Evolutionary conservation across 352 stramenopile genomes (phyloP).

Genomic region (Pythium biforme): DNA sequence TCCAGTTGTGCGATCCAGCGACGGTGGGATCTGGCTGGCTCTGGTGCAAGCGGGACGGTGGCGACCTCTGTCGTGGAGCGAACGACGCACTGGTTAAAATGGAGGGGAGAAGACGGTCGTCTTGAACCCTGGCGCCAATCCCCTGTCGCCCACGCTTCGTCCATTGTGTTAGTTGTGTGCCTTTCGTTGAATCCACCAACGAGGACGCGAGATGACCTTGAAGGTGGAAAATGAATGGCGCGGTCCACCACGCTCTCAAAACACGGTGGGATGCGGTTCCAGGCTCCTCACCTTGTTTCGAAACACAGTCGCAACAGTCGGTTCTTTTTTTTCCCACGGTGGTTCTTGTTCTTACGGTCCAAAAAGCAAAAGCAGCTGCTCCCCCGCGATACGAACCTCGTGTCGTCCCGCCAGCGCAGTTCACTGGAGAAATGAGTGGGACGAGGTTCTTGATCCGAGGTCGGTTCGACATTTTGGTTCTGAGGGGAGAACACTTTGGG

Average conservation of each 20-base stretch:
- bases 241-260: background rate
- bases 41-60: background rate
- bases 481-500: background rate
- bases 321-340: conserved; percentile 6
- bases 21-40: background rate
- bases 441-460: conserved; percentile 15
- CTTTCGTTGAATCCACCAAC: too few relatives aligned
- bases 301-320: conserved; percentile 1
- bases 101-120: background rate
- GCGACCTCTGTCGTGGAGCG: too few relatives aligned
- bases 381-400: conserved; percentile 8
- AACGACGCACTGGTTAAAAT: too few relatives aligned
- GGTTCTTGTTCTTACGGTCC: conserved; percentile 1
- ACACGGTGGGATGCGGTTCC: background rate
- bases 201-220: too few relatives aligned
- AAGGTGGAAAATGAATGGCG: background rate
- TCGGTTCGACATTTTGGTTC: conserved; percentile 3
- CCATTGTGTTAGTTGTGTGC: too few relatives aligned
- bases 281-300: background rate
- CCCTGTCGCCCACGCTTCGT: background rate
- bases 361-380: background rate
- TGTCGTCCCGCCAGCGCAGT: background rate
- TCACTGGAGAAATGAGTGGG: background rate
- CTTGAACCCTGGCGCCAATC: background rate
- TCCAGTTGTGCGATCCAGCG: background rate